Evolutionary conservation across 2,329 filamentous ascomycete species (phyloP), one percentile per base, ranked within the genome.

Genomic region (Fonsecaea erecta): DNA sequence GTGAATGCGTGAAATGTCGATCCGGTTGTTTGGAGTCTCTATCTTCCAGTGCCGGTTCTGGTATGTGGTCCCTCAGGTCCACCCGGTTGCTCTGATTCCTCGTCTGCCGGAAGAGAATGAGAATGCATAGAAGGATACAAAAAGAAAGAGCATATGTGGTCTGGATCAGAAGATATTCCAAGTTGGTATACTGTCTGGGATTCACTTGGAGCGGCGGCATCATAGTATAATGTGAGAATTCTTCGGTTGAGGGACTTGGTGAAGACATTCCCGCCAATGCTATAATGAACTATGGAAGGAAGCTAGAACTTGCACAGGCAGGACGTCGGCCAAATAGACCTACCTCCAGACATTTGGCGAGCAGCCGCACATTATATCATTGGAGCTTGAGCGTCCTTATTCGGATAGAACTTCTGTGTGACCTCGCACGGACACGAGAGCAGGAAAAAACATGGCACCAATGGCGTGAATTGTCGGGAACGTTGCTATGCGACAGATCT

Each of bases 401-500:
- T 28, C 57, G 43, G 56, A 60, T 40, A 28, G n/a, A 30, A 52
- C 43, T 12, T 24, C 43, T 53, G 48, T 61, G 52, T 46, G 16
- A 61, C 58, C 21, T 61, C 51, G 58, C 58, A 53, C 52, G 51
- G 35, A 54, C 58, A 43, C 51, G 58, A 61, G 48, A 24, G 26
- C 11, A 61, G n/a, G n/a, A n/a, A n/a, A 48, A 48, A 37, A 34
- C 32, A 43, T 43, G 14, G 4, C 48, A 61, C 58, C 58, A 61
- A 61, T 61, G 35, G 34, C 7, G 51, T 24, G n/a, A 46, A 16
- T 16, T 8, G 34, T 60, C n/a, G 28, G 12, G n/a, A 2, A 48
- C 26, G n/a, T 14, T 52, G 57, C 57, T 37, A 32, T 60, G 32
- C 40, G 57, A 60, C 51, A 61, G 51, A 61, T 61, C 58, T 53